Evolutionary conservation across 2,329 filamentous ascomycete genomes (phyloP), one percentile per base, ranked within the genome.

Genomic region (Cladosporium cucumerinum): DNA sequence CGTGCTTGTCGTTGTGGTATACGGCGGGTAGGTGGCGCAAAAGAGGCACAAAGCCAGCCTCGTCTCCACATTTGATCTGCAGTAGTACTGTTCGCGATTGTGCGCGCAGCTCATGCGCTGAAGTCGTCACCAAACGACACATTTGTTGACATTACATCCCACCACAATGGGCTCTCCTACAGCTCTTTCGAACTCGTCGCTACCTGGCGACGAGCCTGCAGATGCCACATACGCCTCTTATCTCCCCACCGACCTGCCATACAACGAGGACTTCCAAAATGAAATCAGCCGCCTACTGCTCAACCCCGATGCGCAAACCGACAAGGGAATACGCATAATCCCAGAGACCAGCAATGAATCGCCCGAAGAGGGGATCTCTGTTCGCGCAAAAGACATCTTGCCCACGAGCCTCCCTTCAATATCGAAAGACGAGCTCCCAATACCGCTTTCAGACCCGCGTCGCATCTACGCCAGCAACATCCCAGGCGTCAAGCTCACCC

Each of bases 211-310:
- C n/a, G 58, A 61, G 12, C 2, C 26, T 14, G n/a, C 28, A 12
- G 25, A 64, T 34, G 55, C 63, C 65, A 51, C 58, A 25, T 74
- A 73, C 65, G 75, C 79, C 58, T 74, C 77, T 70, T 81, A 80
- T 69, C 77, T 79, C 11, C 78, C 78, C 3, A 75, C 77, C 64
- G 77, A 79, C 51, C 76, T 81, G 14, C 74, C 76, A 21, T 82
- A 82, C 76, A 73, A 76, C 68, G 76, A 77, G 61, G 70, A 70
- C 28, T 82, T 81, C 68, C 80, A 82, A 66, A 79, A 82, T 69
- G 70, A 71, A 10, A 69, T 82, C 14, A 79, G 81, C 74, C 67
- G 72, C 11, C 67, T 75, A 7, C 73, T 81, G 14, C 74, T 80
- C 26, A 71, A 78, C 39, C 73, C 75, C 0, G 52, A 66, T 43